Evolutionary conservation across 2,329 filamentous ascomycete genomes (phyloP).

Genomic region (Nemania diffusa): DNA sequence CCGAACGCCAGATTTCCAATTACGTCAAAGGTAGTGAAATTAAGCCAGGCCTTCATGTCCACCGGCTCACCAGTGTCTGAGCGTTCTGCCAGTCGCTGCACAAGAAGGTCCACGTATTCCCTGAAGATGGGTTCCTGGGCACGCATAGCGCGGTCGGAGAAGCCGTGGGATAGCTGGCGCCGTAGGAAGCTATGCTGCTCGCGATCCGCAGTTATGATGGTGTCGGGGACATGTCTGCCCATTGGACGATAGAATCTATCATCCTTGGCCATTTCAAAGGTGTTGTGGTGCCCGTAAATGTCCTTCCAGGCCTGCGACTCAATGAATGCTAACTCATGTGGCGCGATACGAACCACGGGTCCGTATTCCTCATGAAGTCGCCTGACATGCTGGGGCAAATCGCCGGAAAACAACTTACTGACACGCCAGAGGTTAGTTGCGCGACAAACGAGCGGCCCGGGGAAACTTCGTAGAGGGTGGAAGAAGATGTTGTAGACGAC

Average conservation of each 20-base stretch:
- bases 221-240: constrained; percentile 12
- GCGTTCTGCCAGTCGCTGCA: constrained; percentile 27
- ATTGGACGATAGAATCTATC: constrained; percentile 23
- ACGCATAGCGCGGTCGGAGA: constrained; percentile 37
- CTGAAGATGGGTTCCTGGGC: constrained; percentile 41
- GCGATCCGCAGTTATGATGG: constrained; percentile 15
- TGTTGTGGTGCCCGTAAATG: constrained; percentile 28
- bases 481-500: constrained; percentile 33
- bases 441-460: constrained; percentile 26
- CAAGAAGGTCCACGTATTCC: constrained; percentile 39
- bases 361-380: constrained; percentile 31
- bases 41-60: constrained; percentile 33
- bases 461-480: constrained; percentile 30
- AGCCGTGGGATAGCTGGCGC: constrained; percentile 36
- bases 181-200: constrained; percentile 27
- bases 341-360: constrained; percentile 29
- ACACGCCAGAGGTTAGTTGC: constrained; percentile 20
- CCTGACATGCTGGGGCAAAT: constrained; percentile 11
- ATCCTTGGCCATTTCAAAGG: constrained; percentile 26
- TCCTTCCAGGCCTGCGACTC: constrained; percentile 33
- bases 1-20: constrained; percentile 40
- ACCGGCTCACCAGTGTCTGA: constrained; percentile 1
- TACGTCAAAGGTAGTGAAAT: constrained; percentile 41
- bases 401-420: constrained; percentile 13
- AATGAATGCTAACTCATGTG: constrained; percentile 25